A percentile compares a stretch with the other conserved stretches of the same genome.
Evolutionary conservation across 2,329 filamentous ascomycete genomes (phyloP).

Genomic region (Mycosphaerella sp.): DNA sequence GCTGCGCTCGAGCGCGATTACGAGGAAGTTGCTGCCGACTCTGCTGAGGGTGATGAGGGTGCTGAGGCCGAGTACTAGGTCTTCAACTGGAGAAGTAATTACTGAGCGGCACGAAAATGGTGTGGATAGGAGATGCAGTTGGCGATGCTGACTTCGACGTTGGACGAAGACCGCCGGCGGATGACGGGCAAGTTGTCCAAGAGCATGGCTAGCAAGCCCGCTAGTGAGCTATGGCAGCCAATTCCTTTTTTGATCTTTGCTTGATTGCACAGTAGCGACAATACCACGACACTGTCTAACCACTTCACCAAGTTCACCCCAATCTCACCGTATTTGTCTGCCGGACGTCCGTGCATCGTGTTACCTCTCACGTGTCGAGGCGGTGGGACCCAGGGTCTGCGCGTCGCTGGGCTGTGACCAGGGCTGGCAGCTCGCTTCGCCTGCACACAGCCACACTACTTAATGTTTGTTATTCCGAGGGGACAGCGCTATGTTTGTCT

Average conservation of each 20-base stretch:
- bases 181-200: slow-evolving; percentile 6
- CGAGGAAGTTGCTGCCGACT: slow-evolving; percentile 96
- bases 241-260: slow-evolving; percentile 13
- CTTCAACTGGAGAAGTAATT: not conserved
- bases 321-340: not conserved
- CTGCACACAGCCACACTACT: slow-evolving; percentile 11
- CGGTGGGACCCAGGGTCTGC: not conserved
- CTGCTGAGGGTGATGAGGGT: slow-evolving; percentile 77
- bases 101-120: not conserved
- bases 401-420: not conserved
- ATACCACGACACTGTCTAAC: slow-evolving; percentile 12
- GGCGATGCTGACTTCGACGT: slow-evolving; percentile 3
- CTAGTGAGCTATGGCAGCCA: slow-evolving; percentile 9
- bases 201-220: slow-evolving; percentile 12
- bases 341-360: not conserved
- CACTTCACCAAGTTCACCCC: not conserved
- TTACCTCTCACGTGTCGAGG: not conserved
- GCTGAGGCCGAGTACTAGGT: slow-evolving; percentile 85
- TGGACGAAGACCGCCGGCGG: slow-evolving; percentile 5
- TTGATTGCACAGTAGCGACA: slow-evolving; percentile 13
- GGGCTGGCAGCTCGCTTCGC: not conserved
- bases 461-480: not conserved
- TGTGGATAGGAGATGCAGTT: not conserved
- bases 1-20: slow-evolving; percentile 97
- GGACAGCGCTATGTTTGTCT: slow-evolving; percentile 2